phyloP scores from a whole-genome alignment of 2,329 filamentous ascomycete genomes.

The Chaetomium sp. region DNA sequence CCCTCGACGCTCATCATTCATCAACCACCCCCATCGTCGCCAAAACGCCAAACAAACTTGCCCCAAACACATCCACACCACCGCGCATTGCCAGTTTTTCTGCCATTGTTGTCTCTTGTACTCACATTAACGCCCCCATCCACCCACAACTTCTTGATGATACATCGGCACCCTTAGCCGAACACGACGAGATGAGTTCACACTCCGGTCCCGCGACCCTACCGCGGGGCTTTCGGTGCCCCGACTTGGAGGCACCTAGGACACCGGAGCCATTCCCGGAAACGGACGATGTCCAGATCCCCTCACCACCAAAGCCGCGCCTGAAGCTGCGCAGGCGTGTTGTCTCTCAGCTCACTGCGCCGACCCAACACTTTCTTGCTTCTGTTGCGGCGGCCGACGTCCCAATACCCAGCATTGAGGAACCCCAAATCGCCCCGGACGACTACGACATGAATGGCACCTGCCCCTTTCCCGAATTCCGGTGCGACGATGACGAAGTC shows the following conservation, averaged over 20 bases:
- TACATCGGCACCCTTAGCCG: constrained; percentile 17
- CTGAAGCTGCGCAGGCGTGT: constrained; percentile 51
- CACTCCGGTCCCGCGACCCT: constrained; percentile 40
- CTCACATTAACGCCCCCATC: not conserved
- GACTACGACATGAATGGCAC: constrained; percentile 41
- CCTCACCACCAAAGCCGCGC: constrained; percentile 47
- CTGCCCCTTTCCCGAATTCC: constrained; percentile 16
- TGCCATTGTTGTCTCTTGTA: not conserved
- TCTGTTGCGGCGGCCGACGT: constrained; percentile 60
- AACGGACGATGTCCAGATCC: constrained; percentile 33
- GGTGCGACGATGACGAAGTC: constrained; percentile 25
- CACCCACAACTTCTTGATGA: constrained; percentile 17
- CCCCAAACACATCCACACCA: not conserved
- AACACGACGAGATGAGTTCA: constrained; percentile 39
- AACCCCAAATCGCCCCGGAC: constrained; percentile 36
- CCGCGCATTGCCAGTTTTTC: constrained; percentile 1
- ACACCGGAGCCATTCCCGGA: constrained; percentile 47
- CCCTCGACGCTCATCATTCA: not conserved
- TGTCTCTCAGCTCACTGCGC: constrained; percentile 46
- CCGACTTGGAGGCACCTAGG: constrained; percentile 34
- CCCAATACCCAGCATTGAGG: constrained; percentile 59
- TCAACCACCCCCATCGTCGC: not conserved
- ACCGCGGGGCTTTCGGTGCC: constrained; percentile 37
- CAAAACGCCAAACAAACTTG: not conserved
- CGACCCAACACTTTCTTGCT: constrained; percentile 60